Percentiles rank a stretch among this genome's conserved stretches.
Evolutionary conservation across 345 rosid species (phyloP).

Genomic region (Syzygium aqueum): DNA sequence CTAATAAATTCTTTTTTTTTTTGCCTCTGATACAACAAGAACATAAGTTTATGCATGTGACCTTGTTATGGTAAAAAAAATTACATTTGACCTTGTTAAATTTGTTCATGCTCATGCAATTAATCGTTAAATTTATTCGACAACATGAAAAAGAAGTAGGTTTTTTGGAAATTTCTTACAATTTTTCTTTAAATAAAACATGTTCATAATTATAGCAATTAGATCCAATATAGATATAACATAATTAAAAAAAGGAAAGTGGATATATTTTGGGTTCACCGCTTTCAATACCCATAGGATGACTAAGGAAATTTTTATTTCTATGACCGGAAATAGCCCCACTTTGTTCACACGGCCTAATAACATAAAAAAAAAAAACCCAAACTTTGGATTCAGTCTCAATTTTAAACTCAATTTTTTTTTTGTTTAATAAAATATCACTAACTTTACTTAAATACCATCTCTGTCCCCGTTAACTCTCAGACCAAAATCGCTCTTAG

Average conservation of each 20-base stretch:
- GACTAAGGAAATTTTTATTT: neutral
- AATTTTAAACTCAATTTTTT: too few species aligned
- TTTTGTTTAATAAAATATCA: too few species aligned
- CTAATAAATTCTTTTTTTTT: too few species aligned
- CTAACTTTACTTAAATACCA: too few species aligned
- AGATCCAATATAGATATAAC: neutral
- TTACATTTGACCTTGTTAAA: neutral
- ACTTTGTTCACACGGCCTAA: neutral
- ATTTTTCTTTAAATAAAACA: neutral
- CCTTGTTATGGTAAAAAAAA: neutral
- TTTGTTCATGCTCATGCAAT: neutral
- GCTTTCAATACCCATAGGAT: neutral
- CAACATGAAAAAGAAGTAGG: neutral
- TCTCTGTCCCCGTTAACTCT: too few species aligned
- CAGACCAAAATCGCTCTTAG: too few species aligned
- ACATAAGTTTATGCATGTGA: neutral
- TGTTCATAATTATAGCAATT: neutral
- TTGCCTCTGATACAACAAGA: neutral
- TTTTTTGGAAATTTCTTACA: neutral
- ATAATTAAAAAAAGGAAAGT: neutral
- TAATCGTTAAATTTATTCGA: neutral
- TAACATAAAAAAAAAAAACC: too few species aligned
- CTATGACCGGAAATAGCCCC: neutral
- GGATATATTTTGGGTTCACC: neutral
- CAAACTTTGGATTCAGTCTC: too few species aligned